These are phyloP conservation scores for Venturia carpophila DNA, from an alignment of 2,329 filamentous ascomycete species.

Conservation along the genomic window DNA sequence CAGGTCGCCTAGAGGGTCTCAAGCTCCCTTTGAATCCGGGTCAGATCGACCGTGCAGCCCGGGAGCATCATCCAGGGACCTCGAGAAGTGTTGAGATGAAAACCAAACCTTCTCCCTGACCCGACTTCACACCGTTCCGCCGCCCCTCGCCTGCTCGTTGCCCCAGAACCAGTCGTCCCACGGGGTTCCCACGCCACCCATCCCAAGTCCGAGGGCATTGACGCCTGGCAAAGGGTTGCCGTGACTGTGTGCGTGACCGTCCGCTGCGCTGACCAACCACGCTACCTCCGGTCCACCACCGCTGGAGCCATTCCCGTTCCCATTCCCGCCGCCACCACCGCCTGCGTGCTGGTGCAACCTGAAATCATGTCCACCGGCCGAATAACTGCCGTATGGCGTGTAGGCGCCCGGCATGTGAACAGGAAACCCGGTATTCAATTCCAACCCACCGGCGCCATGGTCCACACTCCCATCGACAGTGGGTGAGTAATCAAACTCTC, in stretches of 20 bases:
- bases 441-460: background rate
- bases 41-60: background rate
- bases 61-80: background rate
- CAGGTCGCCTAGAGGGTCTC: no score
- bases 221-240: background rate
- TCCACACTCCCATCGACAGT: background rate
- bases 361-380: background rate
- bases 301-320: background rate
- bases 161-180: constrained; percentile 4
- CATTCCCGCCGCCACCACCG: background rate
- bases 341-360: background rate
- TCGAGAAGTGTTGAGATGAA: background rate
- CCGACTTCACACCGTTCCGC: background rate
- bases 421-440: background rate
- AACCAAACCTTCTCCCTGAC: background rate
- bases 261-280: background rate
- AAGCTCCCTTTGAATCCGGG: background rate
- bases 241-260: background rate
- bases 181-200: background rate
- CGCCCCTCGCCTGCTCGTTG: background rate
- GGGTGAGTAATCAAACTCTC: constrained; percentile 1
- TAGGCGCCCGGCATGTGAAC: background rate
- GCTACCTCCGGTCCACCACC: background rate
- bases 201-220: background rate
- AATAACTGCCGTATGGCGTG: background rate